Base-by-base conservation (phyloP, 495 filamentous ascomycete species). In the Podospora pseudoanserina region DNA sequence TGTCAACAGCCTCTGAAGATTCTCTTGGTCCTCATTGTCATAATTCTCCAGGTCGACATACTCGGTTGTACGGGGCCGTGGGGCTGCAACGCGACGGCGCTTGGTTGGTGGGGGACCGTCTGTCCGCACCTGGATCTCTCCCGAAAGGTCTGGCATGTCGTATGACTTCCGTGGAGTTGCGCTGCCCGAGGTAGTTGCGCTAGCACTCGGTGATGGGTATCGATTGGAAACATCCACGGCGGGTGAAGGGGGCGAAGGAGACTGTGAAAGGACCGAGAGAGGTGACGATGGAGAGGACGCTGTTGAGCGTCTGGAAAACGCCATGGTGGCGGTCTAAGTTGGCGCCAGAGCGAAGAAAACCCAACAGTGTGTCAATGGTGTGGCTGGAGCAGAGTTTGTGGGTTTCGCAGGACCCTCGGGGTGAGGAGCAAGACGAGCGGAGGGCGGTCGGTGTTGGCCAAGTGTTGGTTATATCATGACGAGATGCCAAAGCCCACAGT, bases 51-150 rank as follows among this genome's bases (percentile, higher is more conserved):
- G 79, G 77, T 95, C 88, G 20, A 97, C 85, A 75, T 89, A 88
- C 66, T 91, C 84, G 6, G 92, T 96, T 11, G 84, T 90, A 71
- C 92, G 89, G 72, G 89, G 87, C 65, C 88, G 86, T 70, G 89
- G 69, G 1, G 65, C 85, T 63, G 86, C 83, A 57, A 89, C 84
- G 72, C 86, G 87, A 75, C 89, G 85, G 74, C 90, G 90, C 83
- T 93, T 95, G 27, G 88, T 80, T 55, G 92, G 91, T 60, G 87
- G 88, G 26, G 81, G 81, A 39, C 86, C 88, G 84, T 74, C 90
- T 81, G 71, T 90, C 79, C 74, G 87, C 77, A 77, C 79, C 5
- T 73, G 77, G n/a, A 83, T 83, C 68, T 81, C 80, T 18, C 73
- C 78, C 28, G 74, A 69, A 23, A 66, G 68, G 34, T 80, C 78